Conservation (phyloP, 345 rosid genomes). For the Ceriops zippeliana region DNA sequence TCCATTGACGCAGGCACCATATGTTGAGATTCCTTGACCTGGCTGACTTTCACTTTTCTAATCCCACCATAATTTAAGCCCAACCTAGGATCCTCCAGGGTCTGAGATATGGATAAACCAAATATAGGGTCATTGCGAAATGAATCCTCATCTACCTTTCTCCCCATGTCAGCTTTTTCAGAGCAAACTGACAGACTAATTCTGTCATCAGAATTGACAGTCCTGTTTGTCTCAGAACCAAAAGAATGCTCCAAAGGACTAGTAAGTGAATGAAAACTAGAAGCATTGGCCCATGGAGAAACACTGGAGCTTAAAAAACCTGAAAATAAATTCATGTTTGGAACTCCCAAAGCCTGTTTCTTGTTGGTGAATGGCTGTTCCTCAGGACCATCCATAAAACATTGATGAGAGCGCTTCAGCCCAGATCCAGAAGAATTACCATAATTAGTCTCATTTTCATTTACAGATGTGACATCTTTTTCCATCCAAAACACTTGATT, state of each 20-base stretch:
- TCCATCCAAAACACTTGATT: conserved; percentile 47
- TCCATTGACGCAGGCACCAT: conserved; percentile 29
- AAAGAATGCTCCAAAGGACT: conserved; percentile 39
- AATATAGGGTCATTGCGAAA: conserved; percentile 34
- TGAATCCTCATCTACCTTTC: conserved; percentile 34
- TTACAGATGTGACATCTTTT: conserved; percentile 32
- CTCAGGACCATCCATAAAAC: conserved; percentile 45
- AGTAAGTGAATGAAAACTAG: conserved; percentile 37
- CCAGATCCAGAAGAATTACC: conserved; percentile 40
- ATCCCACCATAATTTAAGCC: conserved; percentile 43
- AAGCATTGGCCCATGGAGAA: conserved; percentile 40
- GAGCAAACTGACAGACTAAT: conserved; percentile 27
- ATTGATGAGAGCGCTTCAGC: conserved; percentile 46
- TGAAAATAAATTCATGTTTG: conserved; percentile 33
- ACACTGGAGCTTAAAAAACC: conserved; percentile 35
- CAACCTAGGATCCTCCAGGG: conserved; percentile 38
- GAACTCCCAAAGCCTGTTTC: conserved; percentile 43
- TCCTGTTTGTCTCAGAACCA: conserved; percentile 32
- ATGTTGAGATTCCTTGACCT: conserved; percentile 46
- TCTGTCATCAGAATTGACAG: conserved; percentile 33
- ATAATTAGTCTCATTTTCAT: conserved; percentile 34
- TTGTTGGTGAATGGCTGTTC: conserved; percentile 42
- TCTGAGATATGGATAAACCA: conserved; percentile 40
- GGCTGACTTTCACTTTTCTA: conserved; percentile 52
- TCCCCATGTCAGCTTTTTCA: conserved; percentile 29